These are phyloP conservation scores for Vitis labrusca DNA, from an alignment of 164 flowering plant genomes.

Conservation along the genomic window DNA sequence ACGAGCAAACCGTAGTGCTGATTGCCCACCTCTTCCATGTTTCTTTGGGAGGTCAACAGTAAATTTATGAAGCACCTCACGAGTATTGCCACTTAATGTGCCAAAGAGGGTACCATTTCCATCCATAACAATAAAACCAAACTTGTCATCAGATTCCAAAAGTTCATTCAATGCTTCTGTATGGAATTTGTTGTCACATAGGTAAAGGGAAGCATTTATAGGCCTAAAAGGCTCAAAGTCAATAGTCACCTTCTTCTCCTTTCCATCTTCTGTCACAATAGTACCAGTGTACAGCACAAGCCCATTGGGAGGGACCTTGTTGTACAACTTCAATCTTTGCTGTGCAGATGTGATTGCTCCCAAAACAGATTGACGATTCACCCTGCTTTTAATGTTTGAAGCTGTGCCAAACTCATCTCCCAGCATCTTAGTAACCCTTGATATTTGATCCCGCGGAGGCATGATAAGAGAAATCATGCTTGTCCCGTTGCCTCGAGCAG, in stretches of 20 bases:
- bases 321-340: constrained; percentile 40
- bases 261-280: constrained; percentile 39
- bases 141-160: constrained; percentile 45
- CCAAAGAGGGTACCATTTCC: constrained; percentile 51
- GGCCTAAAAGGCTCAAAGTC: constrained; percentile 47
- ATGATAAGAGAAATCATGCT: constrained; percentile 43
- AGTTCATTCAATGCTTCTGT: constrained; percentile 43
- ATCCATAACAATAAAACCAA: constrained; percentile 47
- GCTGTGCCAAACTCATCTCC: constrained; percentile 56
- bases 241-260: constrained; percentile 40
- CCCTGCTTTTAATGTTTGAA: constrained; percentile 53
- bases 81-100: constrained; percentile 41
- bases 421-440: constrained; percentile 50
- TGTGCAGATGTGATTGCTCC: constrained; percentile 44
- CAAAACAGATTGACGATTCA: constrained; percentile 41
- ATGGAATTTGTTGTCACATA: constrained; percentile 48
- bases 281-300: constrained; percentile 42
- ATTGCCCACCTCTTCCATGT: constrained; percentile 48
- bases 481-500: constrained; percentile 40
- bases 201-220: constrained; percentile 38
- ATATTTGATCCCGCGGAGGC: constrained; percentile 45
- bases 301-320: constrained; percentile 43
- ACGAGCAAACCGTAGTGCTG: constrained; percentile 42
- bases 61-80: constrained; percentile 44
- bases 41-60: constrained; percentile 43